Conservation (phyloP, 148 eudicot genomes). For the Arctostaphylos glauca region DNA sequence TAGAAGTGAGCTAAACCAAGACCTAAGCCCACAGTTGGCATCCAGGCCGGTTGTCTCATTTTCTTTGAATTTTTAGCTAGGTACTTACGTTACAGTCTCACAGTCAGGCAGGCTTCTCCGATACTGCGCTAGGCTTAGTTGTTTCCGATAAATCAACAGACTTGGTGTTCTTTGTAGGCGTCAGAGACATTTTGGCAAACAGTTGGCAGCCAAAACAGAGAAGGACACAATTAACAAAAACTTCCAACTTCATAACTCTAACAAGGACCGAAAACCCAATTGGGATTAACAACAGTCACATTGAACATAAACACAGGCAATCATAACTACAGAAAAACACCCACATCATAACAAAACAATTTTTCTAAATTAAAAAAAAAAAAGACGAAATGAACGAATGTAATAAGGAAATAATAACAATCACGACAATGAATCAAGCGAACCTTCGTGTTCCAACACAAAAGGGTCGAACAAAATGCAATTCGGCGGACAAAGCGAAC, state of each 20-base stretch:
- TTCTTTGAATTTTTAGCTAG: too few relatives aligned
- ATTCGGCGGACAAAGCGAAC: background rate
- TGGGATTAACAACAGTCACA: background rate
- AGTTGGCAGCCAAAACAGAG: conserved; percentile 3
- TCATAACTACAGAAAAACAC: background rate
- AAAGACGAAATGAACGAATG: background rate
- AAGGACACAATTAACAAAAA: background rate
- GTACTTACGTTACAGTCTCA: too few relatives aligned
- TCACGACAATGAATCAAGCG: background rate
- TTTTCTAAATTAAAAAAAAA: background rate
- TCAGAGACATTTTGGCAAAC: conserved; percentile 4
- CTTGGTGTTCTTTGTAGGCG: background rate
- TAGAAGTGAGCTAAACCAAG: too few relatives aligned
- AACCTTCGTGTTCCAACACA: background rate
- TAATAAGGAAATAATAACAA: background rate
- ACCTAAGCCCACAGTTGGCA: too few relatives aligned
- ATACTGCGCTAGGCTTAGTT: too few relatives aligned
- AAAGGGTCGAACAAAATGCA: background rate
- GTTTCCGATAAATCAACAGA: background rate
- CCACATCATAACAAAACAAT: background rate
- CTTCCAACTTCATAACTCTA: background rate
- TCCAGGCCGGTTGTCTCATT: too few relatives aligned
- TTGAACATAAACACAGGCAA: background rate
- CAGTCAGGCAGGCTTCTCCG: too few relatives aligned
- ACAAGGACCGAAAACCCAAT: background rate